Evolutionary conservation across 768 basidiomycete species (phyloP), one percentile per base, ranked within the genome.

Genomic region (Agrocybe chaxingu): DNA sequence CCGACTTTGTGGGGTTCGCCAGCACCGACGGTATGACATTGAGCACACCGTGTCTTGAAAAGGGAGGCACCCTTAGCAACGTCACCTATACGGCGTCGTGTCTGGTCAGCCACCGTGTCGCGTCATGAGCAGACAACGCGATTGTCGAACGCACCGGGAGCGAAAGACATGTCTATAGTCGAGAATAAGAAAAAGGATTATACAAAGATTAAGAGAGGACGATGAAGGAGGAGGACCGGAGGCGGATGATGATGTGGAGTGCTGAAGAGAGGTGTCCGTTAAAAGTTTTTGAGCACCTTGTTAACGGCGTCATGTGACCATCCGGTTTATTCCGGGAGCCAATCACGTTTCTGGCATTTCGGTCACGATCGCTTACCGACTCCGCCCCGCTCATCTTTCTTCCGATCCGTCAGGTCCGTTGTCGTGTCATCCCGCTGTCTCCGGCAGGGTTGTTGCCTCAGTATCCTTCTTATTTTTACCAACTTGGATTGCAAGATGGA

Each of bases 31-130:
- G 92, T 97, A 70, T 98, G 95, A 74, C 95, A 98, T 67, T 97
- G 92, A 37, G 88, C 86, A 63, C 90, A 94, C 51, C 94, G 89
- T 53, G 93, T 94, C 79, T 94, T 96, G 87, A 98, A 98, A 69
- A 97, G 87, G 65, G 77, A 74, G 66, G 95, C 94, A 72, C 95
- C 95, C 81, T 95, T 97, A 50, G 62, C 62, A 64, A 87, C 70
- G 76, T 97, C 91, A 84, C 95, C 95, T 70, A 59, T 8, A 42
- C 46, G 29, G 32, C 37, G 41, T 29, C 42, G 19, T 45, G 38
- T 19, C 43, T 36, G 49, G 50, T 37, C n/a, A 11, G 38, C 30
- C 37, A 31, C n/a, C 19, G 39, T 36, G 10, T 11, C 67, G 70
- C 85, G 80, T 76, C 82, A 81, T 81, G 49, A 29, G n/a, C 30